Evolutionary conservation across 2,329 filamentous ascomycete genomes (phyloP), one percentile per base, ranked within the genome.

Genomic region (Aspergillus neoniger): DNA sequence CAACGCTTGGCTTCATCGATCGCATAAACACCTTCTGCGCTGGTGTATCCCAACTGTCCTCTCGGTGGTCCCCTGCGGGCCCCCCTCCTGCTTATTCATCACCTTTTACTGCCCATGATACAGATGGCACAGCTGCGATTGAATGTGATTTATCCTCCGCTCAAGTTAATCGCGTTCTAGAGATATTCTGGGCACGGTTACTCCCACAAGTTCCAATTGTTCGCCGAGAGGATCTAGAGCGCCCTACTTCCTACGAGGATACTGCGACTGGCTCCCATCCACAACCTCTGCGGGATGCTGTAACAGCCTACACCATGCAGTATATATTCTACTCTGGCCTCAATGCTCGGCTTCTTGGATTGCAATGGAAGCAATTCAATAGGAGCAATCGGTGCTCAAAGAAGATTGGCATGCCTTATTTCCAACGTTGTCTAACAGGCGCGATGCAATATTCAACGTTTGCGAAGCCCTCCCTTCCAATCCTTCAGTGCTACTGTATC

Each of bases 291-390:
- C 57, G 58, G 17, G 65, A 69, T 52, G 63, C 63, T n/a, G 28
- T 68, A 7, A 66, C 57, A 1, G 67, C 67, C n/a, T 64, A 65
- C 44, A 53, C 59, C 12, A 61, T 68, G 54, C 65, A 68, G 48
- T 62, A 58, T 28, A 57, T 67, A 8, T 57, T 61, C 47, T 55
- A 60, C 44, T 60, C 66, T 3, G 60, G 65, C 10, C 63, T 69
- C 4, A 44, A 66, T 52, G 51, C 39, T 7, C 62, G 66, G 9
- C 58, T 68, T 8, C 47, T 68, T 8, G 63, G 66, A 25, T 52
- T 69, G 10, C 59, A 67, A 17, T 61, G 57, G 58, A 39, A 58
- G n/a, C 56, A 65, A 28, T 64, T 63, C n/a, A 10, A 25, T 1
- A 14, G 17, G 2, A 36, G 6, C 7, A 57, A 43, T 25, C 30